These are phyloP conservation scores for Canna indica DNA, from an alignment of 176 grass and related monocot genomes.

Conservation along the genomic window DNA sequence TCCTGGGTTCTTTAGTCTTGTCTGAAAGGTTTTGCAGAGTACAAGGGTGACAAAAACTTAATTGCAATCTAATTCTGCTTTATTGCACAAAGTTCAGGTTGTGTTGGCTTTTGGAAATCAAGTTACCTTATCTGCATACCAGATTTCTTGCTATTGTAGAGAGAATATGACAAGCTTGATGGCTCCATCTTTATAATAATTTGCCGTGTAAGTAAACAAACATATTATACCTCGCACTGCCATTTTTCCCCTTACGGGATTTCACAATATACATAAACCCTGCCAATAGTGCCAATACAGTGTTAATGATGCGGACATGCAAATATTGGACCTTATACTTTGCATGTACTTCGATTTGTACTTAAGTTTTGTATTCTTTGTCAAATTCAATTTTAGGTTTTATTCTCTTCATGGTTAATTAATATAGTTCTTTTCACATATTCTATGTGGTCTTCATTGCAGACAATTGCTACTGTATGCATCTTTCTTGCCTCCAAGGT, in stretches of 20 bases:
- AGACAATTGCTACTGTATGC: conserved; percentile 58
- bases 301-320: not conserved
- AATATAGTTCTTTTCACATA: not conserved
- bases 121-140: conserved; percentile 22
- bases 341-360: not conserved
- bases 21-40: conserved; percentile 30
- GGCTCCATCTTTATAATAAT: conserved; percentile 28
- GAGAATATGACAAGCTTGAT: conserved; percentile 33
- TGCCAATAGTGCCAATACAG: not conserved
- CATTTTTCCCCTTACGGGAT: conserved; percentile 2
- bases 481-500: conserved; percentile 67
- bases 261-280: not conserved
- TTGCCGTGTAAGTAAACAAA: conserved; percentile 29
- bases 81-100: conserved; percentile 16
- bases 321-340: not conserved
- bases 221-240: conserved; percentile 1
- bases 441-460: conserved; percentile 18
- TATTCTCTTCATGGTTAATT: not conserved
- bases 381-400: not conserved
- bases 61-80: conserved; percentile 18
- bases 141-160: conserved; percentile 27
- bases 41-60: conserved; percentile 9
- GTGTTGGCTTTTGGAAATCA: conserved; percentile 24
- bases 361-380: not conserved
- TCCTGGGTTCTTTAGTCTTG: conserved; percentile 17